Conservation (phyloP, 495 filamentous ascomycete species). For the Lasiosphaeria hispida region DNA sequence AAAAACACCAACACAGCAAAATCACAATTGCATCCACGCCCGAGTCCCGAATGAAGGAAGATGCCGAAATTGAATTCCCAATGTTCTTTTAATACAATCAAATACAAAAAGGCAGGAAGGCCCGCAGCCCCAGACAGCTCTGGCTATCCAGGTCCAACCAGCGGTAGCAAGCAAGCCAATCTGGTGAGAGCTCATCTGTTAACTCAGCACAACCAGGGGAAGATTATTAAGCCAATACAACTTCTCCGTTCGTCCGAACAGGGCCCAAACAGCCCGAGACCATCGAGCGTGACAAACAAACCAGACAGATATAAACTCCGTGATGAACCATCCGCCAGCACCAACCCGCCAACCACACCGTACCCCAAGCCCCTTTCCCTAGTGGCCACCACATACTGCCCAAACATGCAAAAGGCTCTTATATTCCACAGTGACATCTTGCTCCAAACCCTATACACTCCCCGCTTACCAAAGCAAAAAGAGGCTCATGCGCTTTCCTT, state of each 20-base stretch:
- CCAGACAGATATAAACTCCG: not conserved
- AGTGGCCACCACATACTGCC: no score
- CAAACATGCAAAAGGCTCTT: no score
- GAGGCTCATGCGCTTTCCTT: not conserved
- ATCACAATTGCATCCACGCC: no score
- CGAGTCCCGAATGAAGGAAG: no score
- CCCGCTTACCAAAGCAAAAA: no score
- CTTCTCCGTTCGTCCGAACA: not conserved
- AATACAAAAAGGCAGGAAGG: constrained; percentile 8
- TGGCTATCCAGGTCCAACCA: not conserved
- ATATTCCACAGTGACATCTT: not conserved
- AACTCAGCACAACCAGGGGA: no score
- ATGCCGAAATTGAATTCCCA: not conserved
- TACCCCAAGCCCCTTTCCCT: not conserved
- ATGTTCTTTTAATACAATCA: constrained; percentile 6
- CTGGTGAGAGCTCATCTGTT: no score
- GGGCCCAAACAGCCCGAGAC: not conserved
- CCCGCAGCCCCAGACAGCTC: not conserved
- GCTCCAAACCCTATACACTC: no score
- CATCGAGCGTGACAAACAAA: not conserved
- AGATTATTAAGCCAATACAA: not conserved
- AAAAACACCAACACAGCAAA: not conserved
- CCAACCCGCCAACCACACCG: not conserved
- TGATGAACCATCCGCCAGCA: not conserved
- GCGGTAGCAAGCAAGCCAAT: no score